Percentiles rank a stretch among this genome's conserved stretches.
Evolutionary conservation across 1,284 basidiomycete genomes (phyloP).

Genomic region (Naganishia liquefaciens): DNA sequence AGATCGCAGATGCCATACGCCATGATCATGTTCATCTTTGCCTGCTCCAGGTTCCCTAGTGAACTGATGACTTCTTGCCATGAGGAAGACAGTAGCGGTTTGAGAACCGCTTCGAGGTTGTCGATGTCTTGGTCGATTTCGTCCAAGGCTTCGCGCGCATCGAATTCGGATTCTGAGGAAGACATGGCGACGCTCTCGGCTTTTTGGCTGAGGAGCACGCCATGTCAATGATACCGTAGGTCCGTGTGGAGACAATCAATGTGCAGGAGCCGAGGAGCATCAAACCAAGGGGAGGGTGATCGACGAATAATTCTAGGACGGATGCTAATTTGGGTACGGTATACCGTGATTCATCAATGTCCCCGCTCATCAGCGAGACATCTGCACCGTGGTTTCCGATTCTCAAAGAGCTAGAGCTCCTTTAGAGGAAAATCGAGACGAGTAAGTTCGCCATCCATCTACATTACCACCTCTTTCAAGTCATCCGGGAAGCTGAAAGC

Average conservation of each 20-base stretch:
- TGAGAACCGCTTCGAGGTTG: constrained; percentile 1
- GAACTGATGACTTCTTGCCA: constrained; percentile 5
- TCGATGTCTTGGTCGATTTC: constrained; percentile 11
- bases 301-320: too few relatives aligned
- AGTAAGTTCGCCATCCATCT: too few relatives aligned
- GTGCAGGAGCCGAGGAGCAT: too few relatives aligned
- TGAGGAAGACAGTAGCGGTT: constrained; percentile 1
- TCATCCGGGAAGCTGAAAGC: background rate
- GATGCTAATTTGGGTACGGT: too few relatives aligned
- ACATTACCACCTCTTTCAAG: too few relatives aligned
- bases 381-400: too few relatives aligned
- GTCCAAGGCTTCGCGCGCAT: constrained; percentile 7
- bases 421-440: too few relatives aligned
- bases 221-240: background rate
- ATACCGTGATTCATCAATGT: too few relatives aligned
- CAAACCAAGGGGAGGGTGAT: too few relatives aligned
- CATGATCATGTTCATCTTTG: constrained; percentile 33
- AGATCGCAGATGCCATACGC: constrained; percentile 35
- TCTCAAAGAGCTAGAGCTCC: too few relatives aligned
- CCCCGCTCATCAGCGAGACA: too few relatives aligned
- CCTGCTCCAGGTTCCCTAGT: constrained; percentile 24
- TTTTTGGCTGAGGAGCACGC: too few relatives aligned
- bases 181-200: constrained; percentile 4
- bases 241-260: background rate
- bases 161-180: constrained; percentile 19